A percentile compares a stretch with the other conserved stretches of the same genome.
Conservation (phyloP, 2,329 filamentous ascomycete genomes). For the Cercospora zeina region DNA sequence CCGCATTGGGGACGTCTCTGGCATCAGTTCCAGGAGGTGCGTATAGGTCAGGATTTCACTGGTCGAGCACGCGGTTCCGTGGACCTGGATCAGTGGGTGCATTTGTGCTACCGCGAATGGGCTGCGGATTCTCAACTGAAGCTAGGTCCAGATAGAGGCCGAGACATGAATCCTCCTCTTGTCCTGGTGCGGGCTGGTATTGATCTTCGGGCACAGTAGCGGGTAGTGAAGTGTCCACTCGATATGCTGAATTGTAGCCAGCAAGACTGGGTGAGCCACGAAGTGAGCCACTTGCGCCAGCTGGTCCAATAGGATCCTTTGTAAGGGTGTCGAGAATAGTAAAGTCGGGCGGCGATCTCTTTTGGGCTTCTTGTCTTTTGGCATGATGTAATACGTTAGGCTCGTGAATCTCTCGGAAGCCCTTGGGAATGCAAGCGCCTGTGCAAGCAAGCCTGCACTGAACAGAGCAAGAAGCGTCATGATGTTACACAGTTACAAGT, state of each 20-base stretch:
- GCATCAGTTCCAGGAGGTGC: conserved; percentile 44
- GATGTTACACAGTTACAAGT: background rate
- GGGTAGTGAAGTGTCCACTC: conserved; percentile 36
- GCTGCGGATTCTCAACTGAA: conserved; percentile 45
- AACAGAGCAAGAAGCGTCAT: background rate
- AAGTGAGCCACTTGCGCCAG: conserved; percentile 41
- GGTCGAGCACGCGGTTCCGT: conserved; percentile 42
- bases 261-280: conserved; percentile 39
- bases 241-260: conserved; percentile 41
- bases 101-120: conserved; percentile 43
- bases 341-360: conserved; percentile 25
- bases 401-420: conserved; percentile 9
- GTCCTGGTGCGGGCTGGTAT: conserved; percentile 43
- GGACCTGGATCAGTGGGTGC: conserved; percentile 44
- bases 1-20: conserved; percentile 45
- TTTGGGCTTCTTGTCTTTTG: conserved; percentile 17
- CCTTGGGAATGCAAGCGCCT: conserved; percentile 7
- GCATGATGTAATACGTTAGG: conserved; percentile 12
- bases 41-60: conserved; percentile 45
- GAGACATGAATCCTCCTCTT: conserved; percentile 42
- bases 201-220: conserved; percentile 41
- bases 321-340: conserved; percentile 20
- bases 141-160: conserved; percentile 45
- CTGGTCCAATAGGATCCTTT: conserved; percentile 32
- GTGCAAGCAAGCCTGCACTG: conserved; percentile 11